phyloP scores from a whole-genome alignment of 129 eudicot species.

The Helianthus tuberosus region DNA sequence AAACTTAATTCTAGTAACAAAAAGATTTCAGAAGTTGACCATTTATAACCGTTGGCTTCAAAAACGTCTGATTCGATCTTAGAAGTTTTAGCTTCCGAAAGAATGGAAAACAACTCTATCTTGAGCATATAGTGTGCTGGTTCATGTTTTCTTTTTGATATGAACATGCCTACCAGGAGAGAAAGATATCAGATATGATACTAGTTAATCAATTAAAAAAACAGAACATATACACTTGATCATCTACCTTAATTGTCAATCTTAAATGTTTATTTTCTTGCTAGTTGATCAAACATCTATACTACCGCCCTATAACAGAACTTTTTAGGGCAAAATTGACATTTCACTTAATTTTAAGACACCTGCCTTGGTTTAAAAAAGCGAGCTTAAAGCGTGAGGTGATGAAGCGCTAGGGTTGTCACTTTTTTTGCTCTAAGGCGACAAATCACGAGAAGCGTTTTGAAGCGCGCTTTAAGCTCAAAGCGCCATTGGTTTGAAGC shows the following conservation, averaged over 20 bases:
- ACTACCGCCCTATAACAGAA: too few species aligned
- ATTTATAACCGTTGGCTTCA: not conserved
- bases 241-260: not conserved
- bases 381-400: too few species aligned
- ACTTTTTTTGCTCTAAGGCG: too few species aligned
- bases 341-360: too few species aligned
- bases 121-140: conserved; percentile 11
- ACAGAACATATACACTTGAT: not conserved
- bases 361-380: too few species aligned
- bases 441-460: too few species aligned
- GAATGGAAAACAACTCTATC: not conserved
- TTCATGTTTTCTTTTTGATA: conserved; percentile 2
- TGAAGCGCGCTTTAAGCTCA: too few species aligned
- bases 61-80: not conserved
- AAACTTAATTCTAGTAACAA: not conserved
- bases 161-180: not conserved
- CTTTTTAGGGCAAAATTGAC: too few species aligned
- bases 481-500: too few species aligned
- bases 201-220: not conserved
- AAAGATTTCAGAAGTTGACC: not conserved
- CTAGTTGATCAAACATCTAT: not conserved
- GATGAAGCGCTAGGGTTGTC: too few species aligned
- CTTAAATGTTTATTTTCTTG: not conserved
- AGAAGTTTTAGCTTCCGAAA: not conserved
- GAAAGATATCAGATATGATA: too few species aligned